Conservation (phyloP, 352 stramenopile species). For the Aphanomyces cochlioides region DNA sequence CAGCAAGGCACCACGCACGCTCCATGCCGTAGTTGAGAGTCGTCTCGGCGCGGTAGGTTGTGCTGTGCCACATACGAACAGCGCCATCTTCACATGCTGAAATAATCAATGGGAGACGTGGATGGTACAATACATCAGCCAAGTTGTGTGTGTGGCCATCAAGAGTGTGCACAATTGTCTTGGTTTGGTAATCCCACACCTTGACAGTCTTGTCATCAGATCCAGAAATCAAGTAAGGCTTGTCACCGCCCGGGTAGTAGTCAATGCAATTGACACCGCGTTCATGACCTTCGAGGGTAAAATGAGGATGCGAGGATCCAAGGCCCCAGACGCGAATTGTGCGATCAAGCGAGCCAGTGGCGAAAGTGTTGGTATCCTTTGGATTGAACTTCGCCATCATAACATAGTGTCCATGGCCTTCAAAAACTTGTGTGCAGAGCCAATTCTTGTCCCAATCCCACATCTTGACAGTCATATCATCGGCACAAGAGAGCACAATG, state of each 20-base stretch:
- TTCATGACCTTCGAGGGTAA: constrained; percentile 89
- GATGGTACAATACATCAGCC: constrained; percentile 97
- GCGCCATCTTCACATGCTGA: constrained; percentile 97
- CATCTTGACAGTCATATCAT: constrained; percentile 99
- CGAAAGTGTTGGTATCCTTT: constrained; percentile 99
- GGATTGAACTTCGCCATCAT: constrained; percentile 99
- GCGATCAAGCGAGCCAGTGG: constrained; percentile 95
- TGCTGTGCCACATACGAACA: constrained; percentile 90
- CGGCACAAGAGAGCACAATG: constrained; percentile 93
- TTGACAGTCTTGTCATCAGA: constrained; percentile 97
- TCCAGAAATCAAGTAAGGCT: constrained; percentile 97
- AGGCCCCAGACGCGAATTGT: constrained; percentile 96
- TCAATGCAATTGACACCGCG: constrained; percentile 98
- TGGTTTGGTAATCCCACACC: constrained; percentile 99
- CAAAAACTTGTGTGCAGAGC: constrained; percentile 71
- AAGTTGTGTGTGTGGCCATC: constrained; percentile 99
- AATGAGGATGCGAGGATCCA: constrained; percentile 91
- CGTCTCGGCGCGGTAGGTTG: constrained; percentile 96
- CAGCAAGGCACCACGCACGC: constrained; percentile 93
- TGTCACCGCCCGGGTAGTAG: constrained; percentile 98
- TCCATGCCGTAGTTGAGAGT: constrained; percentile 99
- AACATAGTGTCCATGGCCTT: constrained; percentile 97
- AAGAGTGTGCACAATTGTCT: constrained; percentile 98
- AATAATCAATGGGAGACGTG: constrained; percentile 97
- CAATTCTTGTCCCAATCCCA: constrained; percentile 96